A percentile compares a stretch with the other conserved stretches of the same genome.
Evolutionary conservation across 768 basidiomycete genomes (phyloP).

Genomic region (Leccinum subtestaceum): DNA sequence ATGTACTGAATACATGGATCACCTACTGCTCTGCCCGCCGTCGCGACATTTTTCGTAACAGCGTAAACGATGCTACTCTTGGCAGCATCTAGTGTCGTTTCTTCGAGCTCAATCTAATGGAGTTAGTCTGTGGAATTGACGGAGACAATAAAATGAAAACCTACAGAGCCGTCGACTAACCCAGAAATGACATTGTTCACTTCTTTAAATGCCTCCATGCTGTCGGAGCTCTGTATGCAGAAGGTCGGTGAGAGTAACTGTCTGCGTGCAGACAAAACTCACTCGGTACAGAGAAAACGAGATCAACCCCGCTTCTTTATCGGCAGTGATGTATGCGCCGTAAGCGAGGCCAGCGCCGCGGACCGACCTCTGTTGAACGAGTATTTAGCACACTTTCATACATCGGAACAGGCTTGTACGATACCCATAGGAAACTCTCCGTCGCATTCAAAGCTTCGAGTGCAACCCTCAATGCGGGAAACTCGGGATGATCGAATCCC

Average conservation of each 20-base stretch:
- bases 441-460: constrained; percentile 87
- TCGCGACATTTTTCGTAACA: constrained; percentile 79
- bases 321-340: constrained; percentile 73
- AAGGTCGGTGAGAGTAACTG: constrained; percentile 2
- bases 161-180: constrained; percentile 79
- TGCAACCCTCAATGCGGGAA: constrained; percentile 82
- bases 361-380: constrained; percentile 67
- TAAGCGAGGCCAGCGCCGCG: constrained; percentile 95
- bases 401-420: constrained; percentile 3
- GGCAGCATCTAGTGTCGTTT: constrained; percentile 81
- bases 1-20: neutral
- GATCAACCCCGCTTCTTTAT: constrained; percentile 75
- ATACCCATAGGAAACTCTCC: constrained; percentile 93
- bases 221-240: constrained; percentile 68
- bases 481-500: constrained; percentile 80
- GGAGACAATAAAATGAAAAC: constrained; percentile 17
- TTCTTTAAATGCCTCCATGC: constrained; percentile 75
- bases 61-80: constrained; percentile 89
- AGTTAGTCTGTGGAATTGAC: neutral
- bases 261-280: constrained; percentile 25
- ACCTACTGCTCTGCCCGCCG: constrained; percentile 82
- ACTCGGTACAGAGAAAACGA: constrained; percentile 79
- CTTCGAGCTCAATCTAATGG: constrained; percentile 71
- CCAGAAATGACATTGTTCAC: constrained; percentile 75
- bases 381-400: constrained; percentile 7